Conservation (phyloP, 148 eudicot species). For the Chenopodium suecicum region DNA sequence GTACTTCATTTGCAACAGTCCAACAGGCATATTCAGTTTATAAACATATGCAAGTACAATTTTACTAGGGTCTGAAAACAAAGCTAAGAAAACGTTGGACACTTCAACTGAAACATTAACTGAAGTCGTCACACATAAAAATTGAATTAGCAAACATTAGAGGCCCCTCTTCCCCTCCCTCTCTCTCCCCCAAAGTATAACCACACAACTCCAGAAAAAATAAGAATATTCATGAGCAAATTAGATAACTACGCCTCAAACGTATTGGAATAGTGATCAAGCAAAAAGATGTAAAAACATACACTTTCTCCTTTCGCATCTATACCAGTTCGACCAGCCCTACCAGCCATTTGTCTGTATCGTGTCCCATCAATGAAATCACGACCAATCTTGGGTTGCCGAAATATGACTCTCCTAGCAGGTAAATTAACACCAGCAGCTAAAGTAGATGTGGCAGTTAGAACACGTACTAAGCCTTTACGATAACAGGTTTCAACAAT, state of each 20-base stretch:
- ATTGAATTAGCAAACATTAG: not conserved
- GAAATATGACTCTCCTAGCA: conserved; percentile 95
- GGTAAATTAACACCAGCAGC: conserved; percentile 99
- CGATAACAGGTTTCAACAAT: conserved; percentile 91
- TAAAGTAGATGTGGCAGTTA: conserved; percentile 97
- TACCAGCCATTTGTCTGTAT: conserved; percentile 96
- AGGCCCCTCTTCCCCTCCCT: not conserved
- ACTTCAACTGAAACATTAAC: not conserved
- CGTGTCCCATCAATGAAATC: conserved; percentile 95
- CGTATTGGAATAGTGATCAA: not conserved
- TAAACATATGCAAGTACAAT: not conserved
- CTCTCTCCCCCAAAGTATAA: not conserved
- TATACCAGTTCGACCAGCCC: conserved; percentile 99
- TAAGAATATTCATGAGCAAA: not conserved
- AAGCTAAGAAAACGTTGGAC: not conserved
- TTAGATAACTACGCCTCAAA: not conserved
- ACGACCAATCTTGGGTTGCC: conserved; percentile 96
- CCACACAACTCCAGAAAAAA: not conserved
- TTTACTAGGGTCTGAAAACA: not conserved
- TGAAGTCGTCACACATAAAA: not conserved
- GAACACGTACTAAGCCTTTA: conserved; percentile 90
- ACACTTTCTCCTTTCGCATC: conserved; percentile 99
- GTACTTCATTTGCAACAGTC: not conserved
- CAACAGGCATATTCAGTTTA: not conserved
- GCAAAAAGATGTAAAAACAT: conserved; percentile 33